Conservation (phyloP, 805 yeast genomes). For the Candida qinlingensis region DNA sequence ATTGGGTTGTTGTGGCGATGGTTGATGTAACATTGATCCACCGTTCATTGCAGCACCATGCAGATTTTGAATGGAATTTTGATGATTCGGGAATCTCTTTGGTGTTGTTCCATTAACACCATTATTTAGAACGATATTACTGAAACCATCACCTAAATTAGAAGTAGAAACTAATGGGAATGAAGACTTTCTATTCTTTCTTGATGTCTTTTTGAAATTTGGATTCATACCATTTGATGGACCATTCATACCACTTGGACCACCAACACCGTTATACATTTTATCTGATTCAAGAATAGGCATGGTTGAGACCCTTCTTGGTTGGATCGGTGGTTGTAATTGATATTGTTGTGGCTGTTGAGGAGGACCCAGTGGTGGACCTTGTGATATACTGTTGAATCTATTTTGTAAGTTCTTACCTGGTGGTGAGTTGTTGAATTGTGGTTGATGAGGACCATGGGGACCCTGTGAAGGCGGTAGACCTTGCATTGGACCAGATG, state of each 20-base stretch:
- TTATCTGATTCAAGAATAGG: conserved; percentile 14
- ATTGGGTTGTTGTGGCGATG: not conserved
- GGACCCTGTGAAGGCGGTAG: conserved; percentile 6
- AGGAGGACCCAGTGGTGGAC: not conserved
- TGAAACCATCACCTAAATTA: conserved; percentile 9
- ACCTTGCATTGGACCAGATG: conserved; percentile 9
- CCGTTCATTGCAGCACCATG: not conserved
- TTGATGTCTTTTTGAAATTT: conserved; percentile 32
- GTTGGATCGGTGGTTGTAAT: conserved; percentile 20
- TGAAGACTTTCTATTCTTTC: conserved; percentile 41
- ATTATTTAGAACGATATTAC: conserved; percentile 6
- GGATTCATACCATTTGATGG: not conserved
- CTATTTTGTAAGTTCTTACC: conserved; percentile 4
- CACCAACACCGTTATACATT: conserved; percentile 11
- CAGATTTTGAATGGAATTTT: too few species aligned
- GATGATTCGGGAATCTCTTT: too few species aligned
- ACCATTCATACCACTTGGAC: conserved; percentile 8
- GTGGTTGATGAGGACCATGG: conserved; percentile 5
- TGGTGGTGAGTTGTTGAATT: conserved; percentile 3
- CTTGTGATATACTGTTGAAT: conserved; percentile 14
- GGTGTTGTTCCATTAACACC: conserved; percentile 2
- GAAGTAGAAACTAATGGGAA: conserved; percentile 20
- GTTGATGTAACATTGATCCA: not conserved
- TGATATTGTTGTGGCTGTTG: conserved; percentile 12
- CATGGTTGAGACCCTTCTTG: conserved; percentile 25